Evolutionary conservation across 2,329 filamentous ascomycete species (phyloP).

Genomic region (Epichloe baconii): DNA sequence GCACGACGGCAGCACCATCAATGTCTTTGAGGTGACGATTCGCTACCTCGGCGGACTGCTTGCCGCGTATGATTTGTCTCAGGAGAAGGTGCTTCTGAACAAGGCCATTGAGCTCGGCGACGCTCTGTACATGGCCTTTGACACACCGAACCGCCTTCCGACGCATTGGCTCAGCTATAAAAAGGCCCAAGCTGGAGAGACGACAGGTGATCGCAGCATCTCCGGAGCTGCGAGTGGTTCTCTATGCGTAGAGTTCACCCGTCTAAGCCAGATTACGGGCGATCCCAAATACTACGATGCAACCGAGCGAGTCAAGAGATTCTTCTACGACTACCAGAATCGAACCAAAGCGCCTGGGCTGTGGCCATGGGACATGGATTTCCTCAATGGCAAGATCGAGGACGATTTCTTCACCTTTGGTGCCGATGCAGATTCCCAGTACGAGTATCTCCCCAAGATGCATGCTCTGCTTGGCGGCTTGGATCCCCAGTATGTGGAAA

Average conservation of each 20-base stretch:
- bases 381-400: constrained; percentile 34
- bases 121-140: constrained; percentile 39
- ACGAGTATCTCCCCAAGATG: constrained; percentile 50
- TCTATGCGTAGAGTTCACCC: constrained; percentile 60
- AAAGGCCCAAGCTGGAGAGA: constrained; percentile 24
- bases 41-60: constrained; percentile 40
- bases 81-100: constrained; percentile 29
- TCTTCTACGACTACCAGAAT: constrained; percentile 52
- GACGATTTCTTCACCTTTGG: constrained; percentile 30
- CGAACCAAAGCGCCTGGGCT: constrained; percentile 56
- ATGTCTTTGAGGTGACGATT: constrained; percentile 51
- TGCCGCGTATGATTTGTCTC: constrained; percentile 38
- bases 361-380: constrained; percentile 57
- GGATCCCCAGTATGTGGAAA: constrained; percentile 45
- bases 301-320: constrained; percentile 58
- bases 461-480: constrained; percentile 50
- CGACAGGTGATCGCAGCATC: constrained; percentile 23
- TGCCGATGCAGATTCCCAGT: constrained; percentile 35
- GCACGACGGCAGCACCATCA: constrained; percentile 31
- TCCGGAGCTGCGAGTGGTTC: constrained; percentile 43
- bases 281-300: constrained; percentile 65
- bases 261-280: constrained; percentile 59
- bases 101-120: constrained; percentile 42
- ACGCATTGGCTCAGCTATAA: constrained; percentile 32
- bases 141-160: constrained; percentile 41